Evolutionary conservation across 2,329 filamentous ascomycete genomes (phyloP).

Genomic region (Paecilomyces niveus): DNA sequence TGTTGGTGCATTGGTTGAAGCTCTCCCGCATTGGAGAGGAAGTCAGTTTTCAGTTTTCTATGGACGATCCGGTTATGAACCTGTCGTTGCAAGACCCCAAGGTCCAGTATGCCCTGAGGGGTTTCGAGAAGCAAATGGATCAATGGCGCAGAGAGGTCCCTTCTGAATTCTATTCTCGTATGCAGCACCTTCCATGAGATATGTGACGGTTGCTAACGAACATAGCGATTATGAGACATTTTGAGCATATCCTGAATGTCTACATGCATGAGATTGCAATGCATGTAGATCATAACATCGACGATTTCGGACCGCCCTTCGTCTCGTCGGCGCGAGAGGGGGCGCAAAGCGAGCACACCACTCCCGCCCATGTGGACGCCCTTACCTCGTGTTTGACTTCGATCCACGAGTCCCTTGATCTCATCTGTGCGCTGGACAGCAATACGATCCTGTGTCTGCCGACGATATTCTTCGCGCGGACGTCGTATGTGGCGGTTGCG

Average conservation of each 20-base stretch:
- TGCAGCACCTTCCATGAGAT: slow-evolving; percentile 21
- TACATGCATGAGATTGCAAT: slow-evolving; percentile 73
- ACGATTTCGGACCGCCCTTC: slow-evolving; percentile 43
- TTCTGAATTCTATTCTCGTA: slow-evolving; percentile 49
- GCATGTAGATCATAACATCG: slow-evolving; percentile 54
- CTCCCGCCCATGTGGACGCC: slow-evolving; percentile 58
- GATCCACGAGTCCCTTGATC: slow-evolving; percentile 60
- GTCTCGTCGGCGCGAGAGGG: slow-evolving; percentile 39
- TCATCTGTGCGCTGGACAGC: slow-evolving; percentile 56
- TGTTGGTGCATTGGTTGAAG: slow-evolving; percentile 52
- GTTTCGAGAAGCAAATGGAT: slow-evolving; percentile 58
- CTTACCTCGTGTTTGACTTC: slow-evolving; percentile 60
- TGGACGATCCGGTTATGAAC: slow-evolving; percentile 55
- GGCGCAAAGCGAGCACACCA: slow-evolving; percentile 30
- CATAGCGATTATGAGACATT: slow-evolving; percentile 55
- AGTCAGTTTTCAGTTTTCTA: slow-evolving; percentile 57
- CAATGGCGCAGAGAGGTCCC: slow-evolving; percentile 53
- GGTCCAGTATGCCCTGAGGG: slow-evolving; percentile 57
- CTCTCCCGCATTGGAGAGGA: slow-evolving; percentile 61
- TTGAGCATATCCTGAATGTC: slow-evolving; percentile 59
- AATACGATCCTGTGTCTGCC: slow-evolving; percentile 57
- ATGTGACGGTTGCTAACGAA: slow-evolving; percentile 6
- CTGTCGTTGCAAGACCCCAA: slow-evolving; percentile 54
- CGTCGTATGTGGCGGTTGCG: slow-evolving; percentile 64
- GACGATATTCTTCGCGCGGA: slow-evolving; percentile 63